phyloP scores from a whole-genome alignment of 352 stramenopile genomes.

The Pythium monospermum region DNA sequence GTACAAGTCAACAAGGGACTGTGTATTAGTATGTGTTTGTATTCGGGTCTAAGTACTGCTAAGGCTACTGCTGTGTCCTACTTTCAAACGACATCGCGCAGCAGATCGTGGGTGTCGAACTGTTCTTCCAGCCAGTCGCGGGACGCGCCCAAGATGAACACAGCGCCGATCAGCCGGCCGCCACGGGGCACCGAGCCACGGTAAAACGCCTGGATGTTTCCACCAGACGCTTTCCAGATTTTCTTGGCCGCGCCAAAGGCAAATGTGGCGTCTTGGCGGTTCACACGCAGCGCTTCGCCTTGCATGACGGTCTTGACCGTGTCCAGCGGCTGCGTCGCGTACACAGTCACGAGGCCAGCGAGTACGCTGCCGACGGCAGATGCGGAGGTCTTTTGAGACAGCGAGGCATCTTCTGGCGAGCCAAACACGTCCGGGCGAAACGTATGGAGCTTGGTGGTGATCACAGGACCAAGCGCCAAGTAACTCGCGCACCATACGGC shows the following conservation, averaged over 20 bases:
- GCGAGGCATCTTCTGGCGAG: conserved; percentile 34
- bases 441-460: conserved; percentile 58
- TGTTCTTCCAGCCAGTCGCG: conserved; percentile 64
- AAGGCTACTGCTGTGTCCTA: too few species aligned
- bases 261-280: conserved; percentile 28
- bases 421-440: conserved; percentile 54
- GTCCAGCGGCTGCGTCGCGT: conserved; percentile 73
- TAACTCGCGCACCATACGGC: conserved; percentile 75
- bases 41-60: too few species aligned
- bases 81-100: conserved; percentile 18
- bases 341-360: conserved; percentile 68
- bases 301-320: conserved; percentile 86
- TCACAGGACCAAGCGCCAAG: conserved; percentile 65
- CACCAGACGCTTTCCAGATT: conserved; percentile 47
- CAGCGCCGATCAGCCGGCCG: conserved; percentile 71
- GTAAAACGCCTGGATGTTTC: conserved; percentile 47
- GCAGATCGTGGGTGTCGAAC: conserved; percentile 59
- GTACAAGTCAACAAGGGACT: too few species aligned
- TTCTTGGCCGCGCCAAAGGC: conserved; percentile 35
- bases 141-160: conserved; percentile 78
- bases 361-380: conserved; percentile 62
- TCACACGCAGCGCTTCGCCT: conserved; percentile 53
- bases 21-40: too few species aligned
- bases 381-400: conserved; percentile 57
- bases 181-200: conserved; percentile 66